phyloP scores from a whole-genome alignment of 257 asterid species.

The Przewalskia tangutica region DNA sequence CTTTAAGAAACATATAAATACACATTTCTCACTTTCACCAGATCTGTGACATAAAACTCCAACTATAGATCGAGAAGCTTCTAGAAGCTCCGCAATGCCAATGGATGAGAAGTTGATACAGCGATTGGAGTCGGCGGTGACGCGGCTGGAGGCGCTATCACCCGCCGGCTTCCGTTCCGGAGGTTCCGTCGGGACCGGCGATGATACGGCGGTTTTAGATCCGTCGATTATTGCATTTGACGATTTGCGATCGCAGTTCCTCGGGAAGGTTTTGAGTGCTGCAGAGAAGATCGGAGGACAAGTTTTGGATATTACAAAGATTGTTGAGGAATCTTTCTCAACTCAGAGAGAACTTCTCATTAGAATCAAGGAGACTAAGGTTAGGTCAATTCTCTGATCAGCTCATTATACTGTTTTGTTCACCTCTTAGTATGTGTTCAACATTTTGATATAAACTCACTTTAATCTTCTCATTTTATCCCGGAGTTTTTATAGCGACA shows the following conservation, averaged over 20 bases:
- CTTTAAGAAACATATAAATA: neutral
- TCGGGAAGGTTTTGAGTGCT: slow-evolving; percentile 43
- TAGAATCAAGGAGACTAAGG: slow-evolving; percentile 65
- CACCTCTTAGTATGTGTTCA: neutral
- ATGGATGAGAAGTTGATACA: slow-evolving; percentile 71
- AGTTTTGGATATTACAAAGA: slow-evolving; percentile 60
- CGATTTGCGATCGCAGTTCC: slow-evolving; percentile 56
- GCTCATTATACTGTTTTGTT: neutral
- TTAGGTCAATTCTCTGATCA: neutral
- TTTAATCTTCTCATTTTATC: too few relatives aligned
- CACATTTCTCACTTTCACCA: slow-evolving; percentile 3
- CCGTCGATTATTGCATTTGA: slow-evolving; percentile 76
- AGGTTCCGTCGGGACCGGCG: slow-evolving; percentile 24
- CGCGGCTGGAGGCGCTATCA: slow-evolving; percentile 70
- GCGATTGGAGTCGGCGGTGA: slow-evolving; percentile 88
- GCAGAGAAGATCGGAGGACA: slow-evolving; percentile 87
- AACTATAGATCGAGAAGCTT: slow-evolving; percentile 5
- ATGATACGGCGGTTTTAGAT: slow-evolving; percentile 49
- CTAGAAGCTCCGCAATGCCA: slow-evolving; percentile 26
- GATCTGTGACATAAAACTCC: slow-evolving; percentile 26
- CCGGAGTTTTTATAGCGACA: too few relatives aligned
- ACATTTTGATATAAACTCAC: too few relatives aligned
- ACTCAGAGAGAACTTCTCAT: slow-evolving; percentile 76
- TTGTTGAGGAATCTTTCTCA: slow-evolving; percentile 51
- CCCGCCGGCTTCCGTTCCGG: slow-evolving; percentile 25